phyloP scores from a whole-genome alignment of 75 land plant species.

The Ceratopteris richardii region DNA sequence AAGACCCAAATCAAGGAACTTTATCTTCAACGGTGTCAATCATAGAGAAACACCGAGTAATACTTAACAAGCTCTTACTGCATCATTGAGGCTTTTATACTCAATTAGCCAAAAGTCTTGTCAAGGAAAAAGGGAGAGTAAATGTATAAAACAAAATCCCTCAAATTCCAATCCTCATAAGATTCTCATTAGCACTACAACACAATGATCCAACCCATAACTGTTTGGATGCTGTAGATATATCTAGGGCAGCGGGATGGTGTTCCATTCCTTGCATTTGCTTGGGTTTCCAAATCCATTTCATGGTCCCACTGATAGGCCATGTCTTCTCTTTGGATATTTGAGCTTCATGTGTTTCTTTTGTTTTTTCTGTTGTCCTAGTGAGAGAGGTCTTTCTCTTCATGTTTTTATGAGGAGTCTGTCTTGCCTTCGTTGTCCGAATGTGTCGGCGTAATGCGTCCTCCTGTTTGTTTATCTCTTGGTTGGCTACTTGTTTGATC shows the following conservation, averaged over 20 bases:
- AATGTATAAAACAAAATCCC: constrained; percentile 60
- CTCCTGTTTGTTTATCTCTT: too few relatives aligned
- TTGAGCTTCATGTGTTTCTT: too few relatives aligned
- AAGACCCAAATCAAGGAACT: constrained; percentile 54
- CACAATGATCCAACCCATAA: constrained; percentile 71
- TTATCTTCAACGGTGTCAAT: constrained; percentile 47
- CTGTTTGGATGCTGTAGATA: constrained; percentile 70
- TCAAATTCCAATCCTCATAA: constrained; percentile 57
- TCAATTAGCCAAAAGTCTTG: constrained; percentile 66
- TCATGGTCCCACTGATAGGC: too few relatives aligned
- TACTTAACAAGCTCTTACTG: constrained; percentile 67
- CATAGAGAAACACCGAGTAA: constrained; percentile 57
- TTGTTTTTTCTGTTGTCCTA: too few relatives aligned
- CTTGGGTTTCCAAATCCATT: too few relatives aligned
- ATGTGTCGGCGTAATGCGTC: too few relatives aligned
- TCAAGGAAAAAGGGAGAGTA: constrained; percentile 33
- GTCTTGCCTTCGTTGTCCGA: too few relatives aligned
- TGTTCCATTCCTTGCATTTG: too few relatives aligned
- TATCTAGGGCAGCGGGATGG: constrained; percentile 64
- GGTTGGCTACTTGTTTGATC: too few relatives aligned
- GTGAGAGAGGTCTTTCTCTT: too few relatives aligned
- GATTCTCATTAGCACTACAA: constrained; percentile 47
- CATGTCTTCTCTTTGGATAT: too few relatives aligned
- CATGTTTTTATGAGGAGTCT: too few relatives aligned
- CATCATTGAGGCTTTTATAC: constrained; percentile 69